phyloP scores from a whole-genome alignment of 495 filamentous ascomycete species.

The Penicillium lagena region DNA sequence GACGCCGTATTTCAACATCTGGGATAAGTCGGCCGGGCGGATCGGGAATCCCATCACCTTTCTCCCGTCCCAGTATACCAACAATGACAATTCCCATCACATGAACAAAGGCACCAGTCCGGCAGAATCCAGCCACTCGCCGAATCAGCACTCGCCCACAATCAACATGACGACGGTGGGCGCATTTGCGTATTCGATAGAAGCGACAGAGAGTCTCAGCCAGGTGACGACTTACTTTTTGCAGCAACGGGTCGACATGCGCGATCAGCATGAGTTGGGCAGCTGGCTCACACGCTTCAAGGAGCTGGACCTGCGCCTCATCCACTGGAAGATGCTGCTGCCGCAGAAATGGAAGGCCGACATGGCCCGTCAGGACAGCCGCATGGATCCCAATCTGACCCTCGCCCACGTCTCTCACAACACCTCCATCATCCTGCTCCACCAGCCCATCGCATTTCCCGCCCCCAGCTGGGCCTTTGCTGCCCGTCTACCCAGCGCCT shows the following conservation, averaged over 20 bases:
- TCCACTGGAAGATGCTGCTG: constrained; percentile 34
- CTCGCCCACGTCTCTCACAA: no score
- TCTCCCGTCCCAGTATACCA: not conserved
- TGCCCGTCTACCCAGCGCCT: no score
- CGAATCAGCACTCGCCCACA: no score
- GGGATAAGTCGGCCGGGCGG: constrained; percentile 17
- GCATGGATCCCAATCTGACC: no score
- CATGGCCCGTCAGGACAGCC: not conserved
- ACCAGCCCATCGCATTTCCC: no score
- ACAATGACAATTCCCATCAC: no score
- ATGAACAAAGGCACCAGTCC: no score
- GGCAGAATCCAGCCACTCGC: no score
- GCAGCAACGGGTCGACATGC: constrained; percentile 25
- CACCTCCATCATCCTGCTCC: no score
- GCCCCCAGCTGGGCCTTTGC: no score
- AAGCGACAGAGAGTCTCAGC: constrained; percentile 30
- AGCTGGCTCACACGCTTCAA: constrained; percentile 33
- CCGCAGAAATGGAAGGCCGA: constrained; percentile 27
- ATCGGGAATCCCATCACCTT: constrained; percentile 10
- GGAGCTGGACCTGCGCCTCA: constrained; percentile 30
- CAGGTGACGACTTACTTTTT: constrained; percentile 32
- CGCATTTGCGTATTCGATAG: not conserved
- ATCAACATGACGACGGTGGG: no score
- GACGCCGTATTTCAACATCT: constrained; percentile 32
- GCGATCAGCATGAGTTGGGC: constrained; percentile 17